Evolutionary conservation across 192 early-diverging fungal genomes (phyloP).

Genomic region (Pilaira anomala): DNA sequence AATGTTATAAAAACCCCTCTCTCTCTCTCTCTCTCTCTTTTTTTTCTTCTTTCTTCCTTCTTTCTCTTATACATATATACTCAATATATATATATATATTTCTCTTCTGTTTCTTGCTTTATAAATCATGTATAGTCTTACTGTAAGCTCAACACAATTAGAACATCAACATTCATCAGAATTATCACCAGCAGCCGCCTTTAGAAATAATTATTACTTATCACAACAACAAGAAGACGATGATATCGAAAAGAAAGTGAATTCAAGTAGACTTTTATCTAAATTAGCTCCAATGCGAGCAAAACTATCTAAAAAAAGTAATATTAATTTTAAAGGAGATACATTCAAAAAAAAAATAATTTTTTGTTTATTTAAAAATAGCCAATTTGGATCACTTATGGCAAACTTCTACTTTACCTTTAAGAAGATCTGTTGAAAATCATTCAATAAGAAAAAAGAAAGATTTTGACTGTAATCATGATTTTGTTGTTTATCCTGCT

Average conservation of each 20-base stretch:
- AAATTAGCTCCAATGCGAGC: constrained; percentile 34
- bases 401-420: constrained; percentile 2
- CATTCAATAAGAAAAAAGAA: constrained; percentile 6
- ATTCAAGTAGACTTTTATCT: constrained; percentile 23
- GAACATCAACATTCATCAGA: not conserved
- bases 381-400: constrained; percentile 6
- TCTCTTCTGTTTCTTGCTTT: not conserved
- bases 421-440: constrained; percentile 5
- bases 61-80: not conserved
- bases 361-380: not conserved
- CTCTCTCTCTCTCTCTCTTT: too few species aligned
- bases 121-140: not conserved
- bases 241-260: constrained; percentile 11
- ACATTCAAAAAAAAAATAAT: not conserved
- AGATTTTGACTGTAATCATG: not conserved
- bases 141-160: constrained; percentile 3
- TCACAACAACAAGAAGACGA: constrained; percentile 13
- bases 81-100: too few species aligned
- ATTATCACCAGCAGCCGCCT: constrained; percentile 29
- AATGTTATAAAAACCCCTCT: not conserved
- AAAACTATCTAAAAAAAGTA: constrained; percentile 17
- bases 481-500: constrained; percentile 59
- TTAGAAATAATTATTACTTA: constrained; percentile 33
- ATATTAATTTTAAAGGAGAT: not conserved
- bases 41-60: not conserved